phyloP scores from a whole-genome alignment of 306 rosid species.

The Prunus fruticosa region DNA sequence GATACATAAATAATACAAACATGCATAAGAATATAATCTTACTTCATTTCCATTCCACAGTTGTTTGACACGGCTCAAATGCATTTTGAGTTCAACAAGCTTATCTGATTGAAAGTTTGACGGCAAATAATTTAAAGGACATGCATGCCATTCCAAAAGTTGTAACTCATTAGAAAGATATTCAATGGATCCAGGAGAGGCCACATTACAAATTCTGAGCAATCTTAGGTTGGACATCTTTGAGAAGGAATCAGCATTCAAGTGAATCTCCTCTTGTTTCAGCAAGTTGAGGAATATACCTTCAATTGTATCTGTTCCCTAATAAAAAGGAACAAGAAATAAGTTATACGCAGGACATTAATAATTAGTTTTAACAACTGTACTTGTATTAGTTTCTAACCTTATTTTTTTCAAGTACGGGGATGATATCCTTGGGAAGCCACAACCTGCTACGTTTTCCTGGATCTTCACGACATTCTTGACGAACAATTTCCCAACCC shows the following conservation, averaged over 20 bases:
- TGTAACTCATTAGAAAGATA: conserved; percentile 19
- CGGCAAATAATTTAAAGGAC: conserved; percentile 18
- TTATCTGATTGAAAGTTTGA: conserved; percentile 16
- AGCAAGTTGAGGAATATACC: neutral
- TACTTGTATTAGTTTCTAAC: neutral
- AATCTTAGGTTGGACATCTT: conserved; percentile 22
- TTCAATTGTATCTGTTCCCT: conserved; percentile 9
- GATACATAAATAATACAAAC: too few species aligned
- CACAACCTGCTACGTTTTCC: conserved; percentile 18
- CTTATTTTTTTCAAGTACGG: neutral
- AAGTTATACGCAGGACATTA: neutral
- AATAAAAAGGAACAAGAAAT: neutral
- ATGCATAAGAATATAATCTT: neutral
- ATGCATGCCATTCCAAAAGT: conserved; percentile 24
- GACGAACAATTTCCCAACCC: conserved; percentile 16
- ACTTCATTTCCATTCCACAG: conserved; percentile 17
- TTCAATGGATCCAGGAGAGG: neutral
- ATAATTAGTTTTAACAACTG: neutral
- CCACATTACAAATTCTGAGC: conserved; percentile 9
- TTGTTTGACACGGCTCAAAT: conserved; percentile 10
- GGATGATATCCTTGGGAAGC: conserved; percentile 20
- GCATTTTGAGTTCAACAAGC: conserved; percentile 23
- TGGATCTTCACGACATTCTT: neutral
- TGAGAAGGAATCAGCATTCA: conserved; percentile 11
- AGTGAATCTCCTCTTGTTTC: neutral